Evolutionary conservation across 164 flowering plant genomes (phyloP).

Genomic region (Warburgia ugandensis): DNA sequence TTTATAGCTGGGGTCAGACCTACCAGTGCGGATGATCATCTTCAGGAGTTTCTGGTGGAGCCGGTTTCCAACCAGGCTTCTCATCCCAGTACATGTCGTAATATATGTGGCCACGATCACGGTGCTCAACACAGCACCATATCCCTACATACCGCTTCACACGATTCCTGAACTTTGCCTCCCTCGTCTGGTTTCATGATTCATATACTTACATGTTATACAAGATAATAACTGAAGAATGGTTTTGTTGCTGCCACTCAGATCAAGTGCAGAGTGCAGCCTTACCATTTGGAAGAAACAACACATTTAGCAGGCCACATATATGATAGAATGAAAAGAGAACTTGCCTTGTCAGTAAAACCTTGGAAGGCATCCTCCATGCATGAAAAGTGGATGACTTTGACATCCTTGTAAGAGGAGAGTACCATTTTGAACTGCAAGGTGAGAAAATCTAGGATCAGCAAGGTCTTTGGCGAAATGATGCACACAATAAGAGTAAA

Average conservation of each 20-base stretch:
- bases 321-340: background rate
- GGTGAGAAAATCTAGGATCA: constrained; percentile 4
- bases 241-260: background rate
- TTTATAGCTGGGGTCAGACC: background rate
- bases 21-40: constrained; percentile 82
- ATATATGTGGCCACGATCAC: constrained; percentile 76
- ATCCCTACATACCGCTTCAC: constrained; percentile 72
- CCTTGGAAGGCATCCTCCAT: constrained; percentile 83
- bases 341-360: constrained; percentile 71
- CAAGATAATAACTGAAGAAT: background rate
- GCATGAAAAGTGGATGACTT: constrained; percentile 79
- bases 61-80: constrained; percentile 84
- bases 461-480: background rate
- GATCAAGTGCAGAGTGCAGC: too few species aligned
- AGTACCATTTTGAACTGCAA: constrained; percentile 57
- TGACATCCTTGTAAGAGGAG: constrained; percentile 74
- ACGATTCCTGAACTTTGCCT: constrained; percentile 70
- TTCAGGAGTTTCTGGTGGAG: constrained; percentile 52
- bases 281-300: too few species aligned
- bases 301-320: too few species aligned
- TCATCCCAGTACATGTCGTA: constrained; percentile 99
- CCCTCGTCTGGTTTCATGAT: constrained; percentile 43
- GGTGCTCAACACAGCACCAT: constrained; percentile 80
- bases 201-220: background rate
- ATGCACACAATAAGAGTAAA: too few species aligned